phyloP scores from a whole-genome alignment of 2,329 filamentous ascomycete species.

The Thielaviopsis punctulata region DNA sequence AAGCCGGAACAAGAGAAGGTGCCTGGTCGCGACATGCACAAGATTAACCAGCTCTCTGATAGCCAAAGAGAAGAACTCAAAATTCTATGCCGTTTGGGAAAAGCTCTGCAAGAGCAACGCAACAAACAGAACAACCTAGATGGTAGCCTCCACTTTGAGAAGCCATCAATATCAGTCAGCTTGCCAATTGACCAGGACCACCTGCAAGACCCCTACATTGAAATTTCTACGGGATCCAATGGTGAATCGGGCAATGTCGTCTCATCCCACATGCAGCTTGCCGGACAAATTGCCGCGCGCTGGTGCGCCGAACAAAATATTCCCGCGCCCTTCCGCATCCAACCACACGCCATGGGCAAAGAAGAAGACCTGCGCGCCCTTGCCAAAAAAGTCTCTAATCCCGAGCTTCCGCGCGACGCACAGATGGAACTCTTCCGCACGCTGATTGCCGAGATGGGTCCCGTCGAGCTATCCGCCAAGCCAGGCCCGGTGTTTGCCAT shows the following conservation, averaged over 20 bases:
- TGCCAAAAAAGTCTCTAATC: constrained; percentile 20
- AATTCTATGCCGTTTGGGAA: constrained; percentile 30
- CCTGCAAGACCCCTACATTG: constrained; percentile 34
- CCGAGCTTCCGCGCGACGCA: neutral
- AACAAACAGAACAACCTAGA: constrained; percentile 15
- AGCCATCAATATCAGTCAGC: neutral
- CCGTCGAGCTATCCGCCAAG: constrained; percentile 32
- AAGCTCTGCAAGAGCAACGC: constrained; percentile 26
- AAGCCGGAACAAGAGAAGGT: constrained; percentile 13
- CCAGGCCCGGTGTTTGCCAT: constrained; percentile 39
- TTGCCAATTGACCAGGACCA: constrained; percentile 14
- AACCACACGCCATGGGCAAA: constrained; percentile 21
- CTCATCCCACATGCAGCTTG: constrained; percentile 37
- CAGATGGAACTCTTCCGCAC: constrained; percentile 16
- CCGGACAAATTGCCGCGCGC: constrained; percentile 41
- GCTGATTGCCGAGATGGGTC: constrained; percentile 24
- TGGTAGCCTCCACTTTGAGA: neutral
- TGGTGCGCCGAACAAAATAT: constrained; percentile 43
- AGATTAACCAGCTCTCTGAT: constrained; percentile 24
- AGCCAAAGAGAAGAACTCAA: constrained; percentile 28
- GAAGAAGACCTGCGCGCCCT: constrained; percentile 19
- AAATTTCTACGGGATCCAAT: constrained; percentile 17
- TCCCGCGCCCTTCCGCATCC: constrained; percentile 39
- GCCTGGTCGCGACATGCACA: constrained; percentile 27
- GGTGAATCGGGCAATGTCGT: constrained; percentile 18